Conservation (phyloP, 2,329 filamentous ascomycete genomes). For the Periglandula ipomoeae region DNA sequence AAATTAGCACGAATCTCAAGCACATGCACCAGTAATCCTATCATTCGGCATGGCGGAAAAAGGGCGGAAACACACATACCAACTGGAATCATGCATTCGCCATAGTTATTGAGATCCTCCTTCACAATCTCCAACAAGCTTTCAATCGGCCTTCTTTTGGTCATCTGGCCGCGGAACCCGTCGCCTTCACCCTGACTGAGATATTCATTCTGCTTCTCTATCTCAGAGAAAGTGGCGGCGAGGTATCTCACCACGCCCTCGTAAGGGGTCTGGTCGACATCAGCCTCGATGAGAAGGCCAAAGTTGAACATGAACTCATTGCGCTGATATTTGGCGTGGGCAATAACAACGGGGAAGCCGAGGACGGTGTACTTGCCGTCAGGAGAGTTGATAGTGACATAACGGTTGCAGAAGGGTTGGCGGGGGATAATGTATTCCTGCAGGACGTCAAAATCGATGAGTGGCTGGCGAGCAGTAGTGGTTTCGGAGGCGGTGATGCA, state of each 20-base stretch:
- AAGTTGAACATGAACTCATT: conserved; percentile 99
- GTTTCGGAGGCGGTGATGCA: conserved; percentile 42
- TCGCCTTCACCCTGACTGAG: conserved; percentile 53
- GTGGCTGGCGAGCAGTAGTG: conserved; percentile 35
- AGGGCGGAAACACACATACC: conserved; percentile 40
- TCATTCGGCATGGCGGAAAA: background rate
- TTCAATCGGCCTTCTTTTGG: conserved; percentile 60
- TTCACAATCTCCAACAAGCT: conserved; percentile 72
- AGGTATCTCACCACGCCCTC: conserved; percentile 80
- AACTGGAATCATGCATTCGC: conserved; percentile 97
- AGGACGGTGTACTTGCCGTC: conserved; percentile 66
- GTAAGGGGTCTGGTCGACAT: conserved; percentile 64
- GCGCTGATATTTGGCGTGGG: conserved; percentile 71
- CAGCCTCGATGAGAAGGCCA: conserved; percentile 64
- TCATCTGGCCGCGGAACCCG: conserved; percentile 20
- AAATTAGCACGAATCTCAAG: background rate
- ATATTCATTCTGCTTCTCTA: conserved; percentile 88
- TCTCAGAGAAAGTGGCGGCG: conserved; percentile 73
- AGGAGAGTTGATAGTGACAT: conserved; percentile 69
- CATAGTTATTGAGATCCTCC: conserved; percentile 91
- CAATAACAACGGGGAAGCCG: conserved; percentile 82
- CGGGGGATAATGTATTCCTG: conserved; percentile 91
- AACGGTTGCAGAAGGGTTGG: conserved; percentile 89
- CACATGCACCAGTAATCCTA: background rate
- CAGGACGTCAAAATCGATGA: conserved; percentile 79